Percentiles rank a stretch among this genome's conserved stretches.
phyloP scores from a whole-genome alignment of 768 basidiomycete genomes.

The Chalciporus chontae region DNA sequence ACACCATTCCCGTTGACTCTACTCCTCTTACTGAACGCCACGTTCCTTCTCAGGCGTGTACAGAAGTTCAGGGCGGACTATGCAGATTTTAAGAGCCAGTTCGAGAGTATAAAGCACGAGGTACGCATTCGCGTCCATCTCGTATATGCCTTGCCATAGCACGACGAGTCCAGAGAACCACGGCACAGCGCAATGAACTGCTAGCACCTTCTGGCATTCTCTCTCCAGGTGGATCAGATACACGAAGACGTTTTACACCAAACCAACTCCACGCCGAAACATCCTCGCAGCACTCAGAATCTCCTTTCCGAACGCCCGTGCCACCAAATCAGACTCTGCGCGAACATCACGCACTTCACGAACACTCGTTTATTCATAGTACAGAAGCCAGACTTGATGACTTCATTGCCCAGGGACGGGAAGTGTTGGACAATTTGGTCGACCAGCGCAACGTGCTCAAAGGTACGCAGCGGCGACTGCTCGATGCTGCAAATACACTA shows the following conservation, averaged over 20 bases:
- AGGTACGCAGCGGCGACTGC: conserved; percentile 82
- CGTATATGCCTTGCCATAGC: neutral
- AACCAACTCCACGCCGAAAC: conserved; percentile 34
- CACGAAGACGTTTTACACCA: conserved; percentile 61
- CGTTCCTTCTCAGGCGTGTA: conserved; percentile 64
- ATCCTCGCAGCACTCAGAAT: conserved; percentile 72
- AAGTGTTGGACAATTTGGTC: conserved; percentile 86
- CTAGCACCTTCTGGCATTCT: conserved; percentile 43
- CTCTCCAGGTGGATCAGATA: conserved; percentile 38
- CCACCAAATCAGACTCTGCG: conserved; percentile 53
- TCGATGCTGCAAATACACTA: conserved; percentile 91
- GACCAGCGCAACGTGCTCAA: conserved; percentile 94
- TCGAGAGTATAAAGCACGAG: conserved; percentile 72
- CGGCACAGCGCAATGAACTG: conserved; percentile 61
- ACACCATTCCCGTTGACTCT: conserved; percentile 24
- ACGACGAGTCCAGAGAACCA: conserved; percentile 45
- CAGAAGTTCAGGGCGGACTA: conserved; percentile 91
- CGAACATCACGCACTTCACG: conserved; percentile 77
- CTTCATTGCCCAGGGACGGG: conserved; percentile 88
- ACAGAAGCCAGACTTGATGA: conserved; percentile 82
- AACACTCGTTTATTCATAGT: conserved; percentile 85
- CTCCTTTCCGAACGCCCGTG: conserved; percentile 71
- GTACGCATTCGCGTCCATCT: conserved; percentile 15
- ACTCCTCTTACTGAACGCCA: conserved; percentile 6
- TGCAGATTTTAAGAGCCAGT: conserved; percentile 73